phyloP scores from a whole-genome alignment of 768 basidiomycete species.

The Cystofilobasidium capitatum region DNA sequence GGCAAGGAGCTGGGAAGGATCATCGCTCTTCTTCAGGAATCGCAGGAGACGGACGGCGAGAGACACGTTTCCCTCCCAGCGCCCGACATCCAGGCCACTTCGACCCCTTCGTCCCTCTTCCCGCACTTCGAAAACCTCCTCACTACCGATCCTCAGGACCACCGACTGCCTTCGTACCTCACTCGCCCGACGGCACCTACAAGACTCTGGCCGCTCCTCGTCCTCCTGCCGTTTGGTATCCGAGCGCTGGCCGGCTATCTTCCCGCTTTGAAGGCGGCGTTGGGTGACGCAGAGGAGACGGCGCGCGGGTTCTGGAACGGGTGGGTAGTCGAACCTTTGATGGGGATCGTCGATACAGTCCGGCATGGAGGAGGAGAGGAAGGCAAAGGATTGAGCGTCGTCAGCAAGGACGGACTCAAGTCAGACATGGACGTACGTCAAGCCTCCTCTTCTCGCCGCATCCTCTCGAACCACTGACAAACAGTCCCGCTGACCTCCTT shows the following conservation, averaged over 20 bases:
- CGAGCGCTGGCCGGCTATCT: slow-evolving; percentile 49
- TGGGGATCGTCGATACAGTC: slow-evolving; percentile 70
- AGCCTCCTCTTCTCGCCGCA: background rate
- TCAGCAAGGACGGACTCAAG: slow-evolving; percentile 68
- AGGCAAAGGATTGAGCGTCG: slow-evolving; percentile 50
- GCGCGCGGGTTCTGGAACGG: slow-evolving; percentile 60
- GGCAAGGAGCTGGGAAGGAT: slow-evolving; percentile 13
- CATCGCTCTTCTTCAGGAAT: slow-evolving; percentile 37
- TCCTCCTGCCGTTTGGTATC: slow-evolving; percentile 64
- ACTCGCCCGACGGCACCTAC: slow-evolving; percentile 59
- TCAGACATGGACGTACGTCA: slow-evolving; percentile 68
- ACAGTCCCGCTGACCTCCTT: background rate
- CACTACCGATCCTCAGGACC: slow-evolving; percentile 34
- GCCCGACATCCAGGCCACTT: background rate
- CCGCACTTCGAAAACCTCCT: slow-evolving; percentile 32
- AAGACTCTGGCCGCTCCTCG: slow-evolving; percentile 68
- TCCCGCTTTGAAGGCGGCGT: slow-evolving; percentile 52
- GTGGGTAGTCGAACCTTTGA: slow-evolving; percentile 81
- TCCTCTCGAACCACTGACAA: background rate
- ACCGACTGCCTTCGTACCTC: slow-evolving; percentile 43
- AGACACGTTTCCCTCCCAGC: background rate
- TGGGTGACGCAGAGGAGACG: slow-evolving; percentile 57
- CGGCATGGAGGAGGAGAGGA: slow-evolving; percentile 53
- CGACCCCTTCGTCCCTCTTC: slow-evolving; percentile 28
- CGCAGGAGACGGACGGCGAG: slow-evolving; percentile 4